These are phyloP conservation scores for Lentithecium fluviatile DNA, from an alignment of 495 filamentous ascomycete genomes.

Conservation along the genomic window DNA sequence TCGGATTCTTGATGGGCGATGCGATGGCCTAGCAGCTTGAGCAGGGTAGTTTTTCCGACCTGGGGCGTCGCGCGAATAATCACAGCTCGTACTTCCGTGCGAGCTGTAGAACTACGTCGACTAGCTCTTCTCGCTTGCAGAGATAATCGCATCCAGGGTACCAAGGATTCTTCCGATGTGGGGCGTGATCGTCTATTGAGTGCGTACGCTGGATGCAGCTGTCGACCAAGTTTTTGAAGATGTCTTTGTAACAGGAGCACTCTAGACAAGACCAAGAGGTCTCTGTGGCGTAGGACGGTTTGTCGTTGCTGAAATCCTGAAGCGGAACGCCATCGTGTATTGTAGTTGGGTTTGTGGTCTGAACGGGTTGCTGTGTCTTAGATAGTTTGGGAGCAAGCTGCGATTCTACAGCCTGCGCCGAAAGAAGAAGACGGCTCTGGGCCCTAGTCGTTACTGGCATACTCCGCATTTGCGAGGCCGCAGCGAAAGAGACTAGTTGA, in stretches of 20 bases:
- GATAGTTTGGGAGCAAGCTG: not conserved
- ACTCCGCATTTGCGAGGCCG: not conserved
- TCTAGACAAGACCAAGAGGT: not conserved
- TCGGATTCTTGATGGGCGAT: conserved; percentile 4
- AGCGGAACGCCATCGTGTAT: no score
- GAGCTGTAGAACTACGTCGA: not conserved
- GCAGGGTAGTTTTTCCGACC: conserved; percentile 16
- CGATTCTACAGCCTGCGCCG: conserved; percentile 1
- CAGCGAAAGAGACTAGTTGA: no score
- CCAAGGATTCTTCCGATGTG: not conserved
- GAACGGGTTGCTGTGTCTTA: no score
- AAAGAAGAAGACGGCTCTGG: not conserved
- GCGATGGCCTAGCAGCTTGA: conserved; percentile 6
- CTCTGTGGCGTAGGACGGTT: not conserved
- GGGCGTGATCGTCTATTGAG: not conserved
- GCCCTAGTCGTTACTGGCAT: conserved; percentile 16
- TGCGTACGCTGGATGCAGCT: conserved; percentile 12
- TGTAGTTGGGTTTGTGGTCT: no score
- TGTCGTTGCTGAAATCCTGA: no score
- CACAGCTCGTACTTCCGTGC: conserved; percentile 4
- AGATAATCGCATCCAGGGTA: no score
- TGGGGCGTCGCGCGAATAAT: conserved; percentile 15
- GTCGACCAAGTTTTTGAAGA: conserved; percentile 2
- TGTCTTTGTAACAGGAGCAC: conserved; percentile 3
- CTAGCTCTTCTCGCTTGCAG: conserved; percentile 15